phyloP scores from a whole-genome alignment of 1,284 basidiomycete species.

The Fereydounia khargensis region DNA sequence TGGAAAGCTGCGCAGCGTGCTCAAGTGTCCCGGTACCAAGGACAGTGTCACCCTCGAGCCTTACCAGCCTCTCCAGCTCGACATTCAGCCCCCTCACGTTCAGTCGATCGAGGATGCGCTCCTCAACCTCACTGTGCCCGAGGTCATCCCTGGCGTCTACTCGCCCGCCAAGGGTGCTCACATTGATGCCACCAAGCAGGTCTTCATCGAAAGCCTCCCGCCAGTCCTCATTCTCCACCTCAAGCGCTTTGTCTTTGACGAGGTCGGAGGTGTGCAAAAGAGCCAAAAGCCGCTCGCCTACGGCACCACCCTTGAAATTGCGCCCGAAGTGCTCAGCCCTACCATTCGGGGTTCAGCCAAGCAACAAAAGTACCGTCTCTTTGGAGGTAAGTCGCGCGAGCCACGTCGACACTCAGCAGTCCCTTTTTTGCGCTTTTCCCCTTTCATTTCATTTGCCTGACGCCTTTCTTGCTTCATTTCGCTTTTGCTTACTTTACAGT shows the following conservation, averaged over 20 bases:
- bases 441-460: too few species aligned
- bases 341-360: constrained; percentile 56
- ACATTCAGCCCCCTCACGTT: constrained; percentile 74
- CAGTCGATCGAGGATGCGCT: constrained; percentile 81
- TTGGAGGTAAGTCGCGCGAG: constrained; percentile 69
- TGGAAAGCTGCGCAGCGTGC: constrained; percentile 83
- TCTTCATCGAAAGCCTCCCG: constrained; percentile 81
- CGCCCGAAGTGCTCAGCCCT: constrained; percentile 43
- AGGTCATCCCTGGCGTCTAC: constrained; percentile 73
- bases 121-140: constrained; percentile 73
- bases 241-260: constrained; percentile 89
- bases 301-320: constrained; percentile 73
- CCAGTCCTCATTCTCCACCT: constrained; percentile 84
- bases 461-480: too few species aligned
- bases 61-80: constrained; percentile 82
- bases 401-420: too few species aligned
- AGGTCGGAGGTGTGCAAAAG: constrained; percentile 78
- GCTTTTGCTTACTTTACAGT: constrained; percentile 60
- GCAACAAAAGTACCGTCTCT: constrained; percentile 76
- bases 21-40: constrained; percentile 74
- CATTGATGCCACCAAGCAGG: constrained; percentile 81
- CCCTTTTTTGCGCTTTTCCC: too few species aligned
- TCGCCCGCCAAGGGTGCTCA: constrained; percentile 54
- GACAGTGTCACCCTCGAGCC: constrained; percentile 89
- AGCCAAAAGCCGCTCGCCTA: constrained; percentile 79